Evolutionary conservation across 805 yeast genomes (phyloP).

Genomic region (Danielozyma ontarioensis): DNA sequence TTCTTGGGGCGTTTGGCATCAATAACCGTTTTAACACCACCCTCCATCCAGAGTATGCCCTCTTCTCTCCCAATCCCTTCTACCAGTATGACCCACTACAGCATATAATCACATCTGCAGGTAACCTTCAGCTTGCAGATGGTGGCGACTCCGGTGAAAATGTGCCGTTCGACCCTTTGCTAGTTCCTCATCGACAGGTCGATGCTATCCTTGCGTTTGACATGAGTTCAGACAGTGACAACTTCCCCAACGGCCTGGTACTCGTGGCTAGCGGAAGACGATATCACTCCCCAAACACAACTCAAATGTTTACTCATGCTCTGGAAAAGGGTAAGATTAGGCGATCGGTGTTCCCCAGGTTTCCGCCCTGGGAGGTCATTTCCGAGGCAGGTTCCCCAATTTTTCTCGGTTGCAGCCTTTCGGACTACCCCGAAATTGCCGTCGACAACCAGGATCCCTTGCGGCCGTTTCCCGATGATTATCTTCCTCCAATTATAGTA

Average conservation of each 20-base stretch:
- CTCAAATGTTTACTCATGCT: conserved; percentile 2
- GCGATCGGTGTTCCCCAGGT: conserved; percentile 28
- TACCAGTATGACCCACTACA: conserved; percentile 21
- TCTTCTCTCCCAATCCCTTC: conserved; percentile 61
- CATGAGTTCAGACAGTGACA: conserved; percentile 45
- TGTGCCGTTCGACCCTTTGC: conserved; percentile 42
- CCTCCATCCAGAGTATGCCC: conserved; percentile 53
- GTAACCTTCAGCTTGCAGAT: conserved; percentile 32
- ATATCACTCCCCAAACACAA: conserved; percentile 15
- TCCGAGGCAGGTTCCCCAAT: conserved; percentile 22
- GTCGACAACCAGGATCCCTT: neutral
- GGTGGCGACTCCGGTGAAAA: conserved; percentile 50
- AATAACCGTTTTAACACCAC: neutral
- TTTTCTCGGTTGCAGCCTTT: conserved; percentile 40
- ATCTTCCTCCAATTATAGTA: conserved; percentile 49
- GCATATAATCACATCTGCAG: conserved; percentile 14
- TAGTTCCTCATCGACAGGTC: conserved; percentile 27
- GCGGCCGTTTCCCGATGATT: conserved; percentile 8
- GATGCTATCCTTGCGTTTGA: conserved; percentile 40
- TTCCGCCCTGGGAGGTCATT: conserved; percentile 23
- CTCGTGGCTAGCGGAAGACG: conserved; percentile 34
- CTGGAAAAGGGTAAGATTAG: conserved; percentile 1
- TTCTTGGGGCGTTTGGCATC: neutral
- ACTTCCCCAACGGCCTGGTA: conserved; percentile 59
- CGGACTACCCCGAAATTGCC: conserved; percentile 21